Evolutionary conservation across 148 eudicot species (phyloP).

Genomic region (Suaeda aralocaspica): DNA sequence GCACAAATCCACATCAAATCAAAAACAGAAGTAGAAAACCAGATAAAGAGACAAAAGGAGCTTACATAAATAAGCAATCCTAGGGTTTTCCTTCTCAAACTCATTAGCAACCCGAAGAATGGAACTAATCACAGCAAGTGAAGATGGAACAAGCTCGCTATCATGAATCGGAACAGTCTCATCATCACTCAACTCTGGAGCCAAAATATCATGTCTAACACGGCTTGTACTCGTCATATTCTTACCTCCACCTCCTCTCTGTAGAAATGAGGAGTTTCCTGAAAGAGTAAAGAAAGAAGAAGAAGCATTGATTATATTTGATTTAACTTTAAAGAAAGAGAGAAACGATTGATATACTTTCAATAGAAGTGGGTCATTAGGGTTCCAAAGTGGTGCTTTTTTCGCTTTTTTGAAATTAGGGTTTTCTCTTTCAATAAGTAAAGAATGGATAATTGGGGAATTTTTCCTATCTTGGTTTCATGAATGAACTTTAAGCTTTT

Average conservation of each 20-base stretch:
- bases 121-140: constrained; percentile 68
- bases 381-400: neutral
- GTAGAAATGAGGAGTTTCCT: neutral
- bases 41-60: neutral
- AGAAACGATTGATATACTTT: constrained; percentile 7
- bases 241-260: neutral
- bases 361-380: constrained; percentile 23
- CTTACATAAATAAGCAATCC: constrained; percentile 92
- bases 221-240: constrained; percentile 80
- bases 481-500: neutral
- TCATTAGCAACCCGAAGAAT: constrained; percentile 94
- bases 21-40: neutral
- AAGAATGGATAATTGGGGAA: neutral
- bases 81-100: constrained; percentile 59
- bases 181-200: constrained; percentile 29
- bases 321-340: neutral
- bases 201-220: constrained; percentile 31
- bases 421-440: constrained; percentile 1
- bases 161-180: constrained; percentile 54
- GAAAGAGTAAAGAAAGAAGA: neutral
- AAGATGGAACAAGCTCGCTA: constrained; percentile 90
- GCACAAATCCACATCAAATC: neutral
- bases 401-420: neutral
- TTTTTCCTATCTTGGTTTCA: neutral
- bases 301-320: neutral